Percentiles rank a stretch among this genome's conserved stretches.
These are phyloP conservation scores for Candida chilensis DNA, from an alignment of 805 yeast species.

Conservation along the genomic window DNA sequence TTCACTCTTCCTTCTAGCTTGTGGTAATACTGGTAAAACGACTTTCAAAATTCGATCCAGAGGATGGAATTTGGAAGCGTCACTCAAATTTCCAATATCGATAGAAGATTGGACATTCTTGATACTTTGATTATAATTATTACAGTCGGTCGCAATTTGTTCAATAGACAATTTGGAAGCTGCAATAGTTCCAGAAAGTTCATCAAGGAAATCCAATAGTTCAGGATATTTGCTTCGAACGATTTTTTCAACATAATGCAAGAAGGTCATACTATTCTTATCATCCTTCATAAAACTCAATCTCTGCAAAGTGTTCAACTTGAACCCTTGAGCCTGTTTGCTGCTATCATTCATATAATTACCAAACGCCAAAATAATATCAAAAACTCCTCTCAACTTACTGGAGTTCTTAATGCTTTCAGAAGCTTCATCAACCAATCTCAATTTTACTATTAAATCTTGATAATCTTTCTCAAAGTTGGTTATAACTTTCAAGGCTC, in stretches of 20 bases:
- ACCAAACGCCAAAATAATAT: slow-evolving; percentile 64
- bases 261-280: slow-evolving; percentile 58
- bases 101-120: slow-evolving; percentile 43
- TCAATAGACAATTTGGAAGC: slow-evolving; percentile 58
- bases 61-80: slow-evolving; percentile 55
- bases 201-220: slow-evolving; percentile 50
- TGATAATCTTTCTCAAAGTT: slow-evolving; percentile 59
- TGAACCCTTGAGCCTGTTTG: slow-evolving; percentile 64
- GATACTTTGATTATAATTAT: slow-evolving; percentile 41
- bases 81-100: slow-evolving; percentile 57
- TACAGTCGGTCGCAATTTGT: slow-evolving; percentile 49
- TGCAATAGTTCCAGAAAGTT: slow-evolving; percentile 40
- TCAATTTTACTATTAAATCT: slow-evolving; percentile 48
- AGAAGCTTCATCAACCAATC: slow-evolving; percentile 50
- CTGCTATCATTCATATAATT: slow-evolving; percentile 71
- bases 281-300: slow-evolving; percentile 65
- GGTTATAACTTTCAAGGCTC: slow-evolving; percentile 44
- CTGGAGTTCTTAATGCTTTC: slow-evolving; percentile 41
- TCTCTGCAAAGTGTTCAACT: slow-evolving; percentile 58
- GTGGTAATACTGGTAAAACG: slow-evolving; percentile 41
- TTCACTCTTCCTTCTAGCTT: slow-evolving; percentile 45
- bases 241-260: slow-evolving; percentile 67
- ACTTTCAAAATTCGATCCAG: slow-evolving; percentile 49
- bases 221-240: slow-evolving; percentile 62
- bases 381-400: slow-evolving; percentile 48